Evolutionary conservation across 192 early-diverging fungal species (phyloP).

Genomic region (Coemansia sp.): DNA sequence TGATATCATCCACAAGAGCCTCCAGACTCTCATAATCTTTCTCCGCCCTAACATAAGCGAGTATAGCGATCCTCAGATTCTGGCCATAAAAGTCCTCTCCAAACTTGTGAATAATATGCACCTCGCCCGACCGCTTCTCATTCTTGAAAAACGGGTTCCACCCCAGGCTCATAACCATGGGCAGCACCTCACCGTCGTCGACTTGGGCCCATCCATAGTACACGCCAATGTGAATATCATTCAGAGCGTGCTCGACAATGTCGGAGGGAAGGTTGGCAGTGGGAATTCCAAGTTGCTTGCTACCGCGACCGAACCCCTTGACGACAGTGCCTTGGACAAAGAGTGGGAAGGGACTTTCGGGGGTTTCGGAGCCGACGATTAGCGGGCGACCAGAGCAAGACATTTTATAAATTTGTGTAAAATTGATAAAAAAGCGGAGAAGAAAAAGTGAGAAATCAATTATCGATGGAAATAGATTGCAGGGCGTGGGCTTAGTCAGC

Average conservation of each 20-base stretch:
- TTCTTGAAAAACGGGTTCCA: slow-evolving; percentile 99
- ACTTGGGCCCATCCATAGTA: slow-evolving; percentile 95
- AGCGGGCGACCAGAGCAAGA: slow-evolving; percentile 46
- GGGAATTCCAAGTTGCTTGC: slow-evolving; percentile 95
- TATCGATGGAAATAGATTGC: not conserved
- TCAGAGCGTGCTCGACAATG: slow-evolving; percentile 63
- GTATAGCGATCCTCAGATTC: slow-evolving; percentile 76
- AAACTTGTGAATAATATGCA: slow-evolving; percentile 92
- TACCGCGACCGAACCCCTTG: slow-evolving; percentile 91
- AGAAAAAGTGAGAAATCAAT: not conserved
- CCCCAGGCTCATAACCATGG: slow-evolving; percentile 99
- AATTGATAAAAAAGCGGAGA: not conserved
- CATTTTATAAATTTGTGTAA: not conserved
- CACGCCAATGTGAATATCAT: slow-evolving; percentile 77
- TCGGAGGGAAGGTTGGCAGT: slow-evolving; percentile 92
- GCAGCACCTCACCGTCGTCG: slow-evolving; percentile 55
- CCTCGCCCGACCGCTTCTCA: slow-evolving; percentile 93
- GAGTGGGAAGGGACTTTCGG: slow-evolving; percentile 71
- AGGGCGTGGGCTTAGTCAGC: not conserved
- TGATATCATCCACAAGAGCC: slow-evolving; percentile 89
- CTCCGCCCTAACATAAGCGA: slow-evolving; percentile 88
- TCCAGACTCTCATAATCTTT: slow-evolving; percentile 86
- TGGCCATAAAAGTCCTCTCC: slow-evolving; percentile 88
- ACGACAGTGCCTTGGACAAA: slow-evolving; percentile 77
- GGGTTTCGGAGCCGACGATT: slow-evolving; percentile 62